Evolutionary conservation across 75 land plant species (phyloP).

Genomic region (Sequoia sempervirens): DNA sequence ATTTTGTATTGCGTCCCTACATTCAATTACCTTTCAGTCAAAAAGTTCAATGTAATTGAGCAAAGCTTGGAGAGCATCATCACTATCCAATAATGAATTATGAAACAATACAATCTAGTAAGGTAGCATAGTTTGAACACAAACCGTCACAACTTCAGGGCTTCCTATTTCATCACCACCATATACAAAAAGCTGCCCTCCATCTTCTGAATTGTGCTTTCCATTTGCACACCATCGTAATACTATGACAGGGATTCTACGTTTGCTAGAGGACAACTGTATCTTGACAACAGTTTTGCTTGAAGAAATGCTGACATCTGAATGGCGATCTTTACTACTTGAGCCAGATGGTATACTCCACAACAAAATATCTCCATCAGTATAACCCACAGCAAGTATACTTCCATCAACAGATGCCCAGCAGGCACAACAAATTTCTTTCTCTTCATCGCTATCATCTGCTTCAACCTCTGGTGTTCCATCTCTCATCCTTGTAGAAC

Average conservation of each 20-base stretch:
- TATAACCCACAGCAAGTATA: constrained; percentile 67
- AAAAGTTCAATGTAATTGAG: not conserved
- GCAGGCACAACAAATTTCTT: constrained; percentile 70
- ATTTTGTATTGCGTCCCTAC: not conserved
- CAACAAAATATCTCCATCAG: constrained; percentile 76
- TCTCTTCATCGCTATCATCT: constrained; percentile 41
- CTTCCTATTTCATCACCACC: constrained; percentile 85
- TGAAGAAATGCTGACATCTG: constrained; percentile 11
- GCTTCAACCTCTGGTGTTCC: constrained; percentile 7
- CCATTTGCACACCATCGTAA: constrained; percentile 59
- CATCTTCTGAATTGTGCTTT: constrained; percentile 26
- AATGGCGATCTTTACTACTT: constrained; percentile 24
- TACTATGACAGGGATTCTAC: constrained; percentile 77
- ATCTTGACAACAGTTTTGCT: constrained; percentile 46
- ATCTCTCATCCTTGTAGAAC: constrained; percentile 4
- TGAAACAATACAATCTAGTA: not conserved
- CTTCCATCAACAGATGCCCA: constrained; percentile 62
- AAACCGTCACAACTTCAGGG: constrained; percentile 80
- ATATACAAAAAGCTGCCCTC: constrained; percentile 71
- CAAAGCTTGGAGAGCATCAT: not conserved
- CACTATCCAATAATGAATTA: not conserved
- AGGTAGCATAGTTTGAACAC: constrained; percentile 6
- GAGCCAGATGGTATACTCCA: constrained; percentile 42
- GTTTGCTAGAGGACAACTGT: constrained; percentile 47
- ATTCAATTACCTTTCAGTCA: not conserved